Evolutionary conservation across 768 basidiomycete species (phyloP).

Genomic region (Epithele typhae): DNA sequence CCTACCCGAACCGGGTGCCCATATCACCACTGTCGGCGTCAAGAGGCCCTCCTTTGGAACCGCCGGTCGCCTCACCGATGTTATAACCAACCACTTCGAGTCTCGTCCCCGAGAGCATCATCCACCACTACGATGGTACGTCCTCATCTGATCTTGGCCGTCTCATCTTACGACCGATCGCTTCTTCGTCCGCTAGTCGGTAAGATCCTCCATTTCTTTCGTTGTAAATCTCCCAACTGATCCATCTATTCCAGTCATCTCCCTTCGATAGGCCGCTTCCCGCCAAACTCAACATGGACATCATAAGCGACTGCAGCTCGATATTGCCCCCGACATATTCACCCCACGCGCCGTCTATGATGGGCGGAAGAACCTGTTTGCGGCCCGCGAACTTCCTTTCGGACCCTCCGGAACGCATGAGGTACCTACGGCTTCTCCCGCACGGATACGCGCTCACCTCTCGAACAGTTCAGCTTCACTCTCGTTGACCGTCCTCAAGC

Average conservation of each 20-base stretch:
- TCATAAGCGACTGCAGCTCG: constrained; percentile 62
- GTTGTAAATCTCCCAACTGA: constrained; percentile 20
- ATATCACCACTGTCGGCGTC: constrained; percentile 58
- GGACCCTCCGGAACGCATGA: constrained; percentile 45
- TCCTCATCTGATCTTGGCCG: too few relatives aligned
- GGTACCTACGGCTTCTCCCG: constrained; percentile 30
- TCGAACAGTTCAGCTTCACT: constrained; percentile 46
- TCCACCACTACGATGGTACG: constrained; percentile 79
- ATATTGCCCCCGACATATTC: constrained; percentile 59
- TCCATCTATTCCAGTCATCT: constrained; percentile 43
- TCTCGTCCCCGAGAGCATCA: constrained; percentile 58
- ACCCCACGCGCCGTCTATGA: constrained; percentile 74
- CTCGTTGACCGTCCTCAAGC: constrained; percentile 32
- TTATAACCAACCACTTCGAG: constrained; percentile 59
- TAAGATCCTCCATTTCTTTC: constrained; percentile 2
- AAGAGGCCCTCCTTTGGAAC: constrained; percentile 62
- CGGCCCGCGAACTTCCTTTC: constrained; percentile 57
- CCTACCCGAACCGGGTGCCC: constrained; percentile 31
- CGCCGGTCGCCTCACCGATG: constrained; percentile 41
- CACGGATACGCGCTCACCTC: background rate
- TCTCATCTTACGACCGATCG: too few relatives aligned
- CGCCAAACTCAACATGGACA: constrained; percentile 61
- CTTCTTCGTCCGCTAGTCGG: constrained; percentile 11
- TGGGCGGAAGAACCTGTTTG: constrained; percentile 74
- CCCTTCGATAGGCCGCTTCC: constrained; percentile 66